A percentile compares a stretch with the other conserved stretches of the same genome.
Evolutionary conservation across 129 eudicot genomes (phyloP).

Genomic region (Lactuca saligna): DNA sequence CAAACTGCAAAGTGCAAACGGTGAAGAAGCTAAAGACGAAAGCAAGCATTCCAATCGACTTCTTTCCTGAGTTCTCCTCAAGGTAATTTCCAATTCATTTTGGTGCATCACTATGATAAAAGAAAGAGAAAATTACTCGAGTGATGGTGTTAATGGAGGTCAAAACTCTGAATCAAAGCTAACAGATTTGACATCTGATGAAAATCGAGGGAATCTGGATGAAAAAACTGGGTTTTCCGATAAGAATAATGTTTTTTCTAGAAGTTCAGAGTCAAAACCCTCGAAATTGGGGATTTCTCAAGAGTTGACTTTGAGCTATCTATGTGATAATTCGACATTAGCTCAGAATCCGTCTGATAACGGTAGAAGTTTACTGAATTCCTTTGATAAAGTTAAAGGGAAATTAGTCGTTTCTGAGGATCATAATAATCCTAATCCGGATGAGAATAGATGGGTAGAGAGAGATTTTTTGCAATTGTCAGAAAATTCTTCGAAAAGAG

Average conservation of each 20-base stretch:
- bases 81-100: constrained; percentile 32
- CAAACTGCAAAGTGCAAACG: neutral
- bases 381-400: constrained; percentile 47
- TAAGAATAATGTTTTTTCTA: constrained; percentile 28
- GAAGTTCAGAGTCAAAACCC: constrained; percentile 35
- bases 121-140: constrained; percentile 43
- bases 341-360: constrained; percentile 40
- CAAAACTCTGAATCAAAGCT: constrained; percentile 39
- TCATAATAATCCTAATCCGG: constrained; percentile 35
- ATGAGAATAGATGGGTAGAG: constrained; percentile 57
- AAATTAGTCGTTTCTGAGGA: constrained; percentile 64
- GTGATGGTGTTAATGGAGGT: constrained; percentile 30
- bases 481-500: constrained; percentile 55
- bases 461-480: constrained; percentile 78
- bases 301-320: constrained; percentile 87
- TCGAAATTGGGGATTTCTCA: constrained; percentile 60
- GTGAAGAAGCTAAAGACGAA: neutral
- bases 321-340: constrained; percentile 70
- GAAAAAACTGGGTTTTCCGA: constrained; percentile 46
- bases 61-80: neutral
- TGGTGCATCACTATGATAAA: constrained; percentile 34
- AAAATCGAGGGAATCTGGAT: constrained; percentile 46
- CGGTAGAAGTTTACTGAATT: constrained; percentile 31
- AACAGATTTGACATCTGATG: constrained; percentile 31
- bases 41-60: neutral